Evolutionary conservation across 2,329 filamentous ascomycete genomes (phyloP), one percentile per base, ranked within the genome.

Genomic region (Exophiala sp.): DNA sequence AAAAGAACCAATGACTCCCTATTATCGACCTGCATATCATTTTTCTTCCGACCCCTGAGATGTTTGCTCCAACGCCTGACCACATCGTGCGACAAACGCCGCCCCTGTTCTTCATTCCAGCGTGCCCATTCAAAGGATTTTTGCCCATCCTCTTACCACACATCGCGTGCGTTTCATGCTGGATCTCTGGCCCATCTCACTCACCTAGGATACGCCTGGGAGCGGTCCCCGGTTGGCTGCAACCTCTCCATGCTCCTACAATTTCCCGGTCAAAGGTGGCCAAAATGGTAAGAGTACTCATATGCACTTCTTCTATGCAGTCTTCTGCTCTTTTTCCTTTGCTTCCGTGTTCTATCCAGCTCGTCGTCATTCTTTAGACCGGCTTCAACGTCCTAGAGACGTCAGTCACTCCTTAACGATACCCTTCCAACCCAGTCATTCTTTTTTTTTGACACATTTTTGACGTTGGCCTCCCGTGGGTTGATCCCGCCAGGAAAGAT

Each of bases 361-460:
- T 55, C 57, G 21, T 51, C 47, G 54, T 57, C 57, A 43, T 46
- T 60, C 57, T 48, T 57, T 55, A 47, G 43, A 38, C 21, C 48
- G n/a, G 35, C 29, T 40, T 43, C 47, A 32, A 47, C 57, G 57
- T 60, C 57, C 57, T 45, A 60, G 57, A 52, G 57, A 60, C 57
- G 57, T 52, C 57, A 59, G 57, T 54, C 57, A 48, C 42, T 60
- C 57, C 24, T 60, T 60, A 55, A 39, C 20, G 47, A 48, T 38
- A 32, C 42, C 11, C 35, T 21, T 16, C 38, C 12, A 11, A 18
- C 18, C 39, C 43, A 38, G 45, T 49, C 49, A 35, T 29, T 56
- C 53, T 40, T 46, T 56, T 43, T 21, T 38, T 45, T 4, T 29
- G 5, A 5, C 29, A 50, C 38, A 34, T n/a, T 24, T 59, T 53